These are phyloP conservation scores for Pseudogymnoascus sp. DNA, from an alignment of 2,329 filamentous ascomycete species.

Conservation along the genomic window DNA sequence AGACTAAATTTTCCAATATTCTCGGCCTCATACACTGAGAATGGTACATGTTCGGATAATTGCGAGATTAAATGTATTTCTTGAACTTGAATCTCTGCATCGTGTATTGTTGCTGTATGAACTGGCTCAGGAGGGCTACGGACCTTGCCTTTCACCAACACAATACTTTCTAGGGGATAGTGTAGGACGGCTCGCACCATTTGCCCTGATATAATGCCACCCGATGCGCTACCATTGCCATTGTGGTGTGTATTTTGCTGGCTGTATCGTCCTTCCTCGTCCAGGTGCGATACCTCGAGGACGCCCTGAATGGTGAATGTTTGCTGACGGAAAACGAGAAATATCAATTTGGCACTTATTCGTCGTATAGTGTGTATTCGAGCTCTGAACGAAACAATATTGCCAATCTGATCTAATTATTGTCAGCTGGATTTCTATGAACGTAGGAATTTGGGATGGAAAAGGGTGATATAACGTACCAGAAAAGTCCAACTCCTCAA, in stretches of 20 bases:
- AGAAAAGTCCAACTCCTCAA: constrained; percentile 25
- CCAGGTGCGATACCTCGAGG: constrained; percentile 33
- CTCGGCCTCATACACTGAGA: constrained; percentile 63
- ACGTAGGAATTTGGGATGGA: neutral
- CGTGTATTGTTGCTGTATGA: constrained; percentile 65
- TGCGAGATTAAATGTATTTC: constrained; percentile 54
- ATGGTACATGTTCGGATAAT: constrained; percentile 54
- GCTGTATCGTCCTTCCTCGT: constrained; percentile 15
- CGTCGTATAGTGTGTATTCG: constrained; percentile 72
- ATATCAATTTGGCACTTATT: constrained; percentile 74
- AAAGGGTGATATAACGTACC: constrained; percentile 15
- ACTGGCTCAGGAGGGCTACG: constrained; percentile 67
- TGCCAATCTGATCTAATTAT: constrained; percentile 20
- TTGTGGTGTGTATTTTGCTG: constrained; percentile 21
- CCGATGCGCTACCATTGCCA: neutral
- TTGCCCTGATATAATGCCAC: constrained; percentile 53
- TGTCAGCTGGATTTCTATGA: neutral
- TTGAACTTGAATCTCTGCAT: constrained; percentile 66
- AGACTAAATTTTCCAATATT: constrained; percentile 48
- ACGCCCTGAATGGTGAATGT: constrained; percentile 79
- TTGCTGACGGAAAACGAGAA: constrained; percentile 79
- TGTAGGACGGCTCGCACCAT: constrained; percentile 87
- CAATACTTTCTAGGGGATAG: constrained; percentile 67
- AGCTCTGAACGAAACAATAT: constrained; percentile 48
- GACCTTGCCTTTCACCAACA: constrained; percentile 66